Evolutionary conservation across 129 eudicot species (phyloP).

Genomic region (Erigeron canadensis): DNA sequence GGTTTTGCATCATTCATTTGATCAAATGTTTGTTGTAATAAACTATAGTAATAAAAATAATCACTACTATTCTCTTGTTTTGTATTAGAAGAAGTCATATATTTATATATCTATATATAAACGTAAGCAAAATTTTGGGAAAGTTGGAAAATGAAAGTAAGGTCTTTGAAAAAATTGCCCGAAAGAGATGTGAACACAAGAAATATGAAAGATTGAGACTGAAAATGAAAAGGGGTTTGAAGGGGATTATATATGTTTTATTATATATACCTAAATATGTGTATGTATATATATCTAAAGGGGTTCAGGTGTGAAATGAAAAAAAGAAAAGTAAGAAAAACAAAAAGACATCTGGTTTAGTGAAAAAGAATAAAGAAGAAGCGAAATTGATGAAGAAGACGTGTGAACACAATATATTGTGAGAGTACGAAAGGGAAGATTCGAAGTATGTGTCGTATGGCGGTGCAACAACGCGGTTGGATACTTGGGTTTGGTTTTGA

Average conservation of each 20-base stretch:
- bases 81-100: slow-evolving; percentile 40
- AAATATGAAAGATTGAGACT: slow-evolving; percentile 2
- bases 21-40: slow-evolving; percentile 32
- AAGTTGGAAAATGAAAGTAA: slow-evolving; percentile 19
- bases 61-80: slow-evolving; percentile 19
- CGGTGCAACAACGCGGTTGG: slow-evolving; percentile 59
- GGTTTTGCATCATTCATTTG: slow-evolving; percentile 48
- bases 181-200: slow-evolving; percentile 52
- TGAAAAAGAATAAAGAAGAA: slow-evolving; percentile 10
- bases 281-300: no score
- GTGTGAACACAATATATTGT: slow-evolving; percentile 55
- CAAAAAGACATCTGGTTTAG: slow-evolving; percentile 17
- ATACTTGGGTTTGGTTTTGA: slow-evolving; percentile 49
- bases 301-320: slow-evolving; percentile 15
- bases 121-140: not conserved
- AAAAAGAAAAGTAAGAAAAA: not conserved
- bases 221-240: not conserved
- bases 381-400: slow-evolving; percentile 19
- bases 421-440: slow-evolving; percentile 47
- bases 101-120: not conserved
- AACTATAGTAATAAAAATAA: slow-evolving; percentile 31
- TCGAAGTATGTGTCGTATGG: slow-evolving; percentile 41
- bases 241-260: slow-evolving; percentile 2
- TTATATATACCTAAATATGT: not conserved
- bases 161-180: slow-evolving; percentile 53